Conservation (phyloP, 805 yeast species). For the Yamadazyma olivae region DNA sequence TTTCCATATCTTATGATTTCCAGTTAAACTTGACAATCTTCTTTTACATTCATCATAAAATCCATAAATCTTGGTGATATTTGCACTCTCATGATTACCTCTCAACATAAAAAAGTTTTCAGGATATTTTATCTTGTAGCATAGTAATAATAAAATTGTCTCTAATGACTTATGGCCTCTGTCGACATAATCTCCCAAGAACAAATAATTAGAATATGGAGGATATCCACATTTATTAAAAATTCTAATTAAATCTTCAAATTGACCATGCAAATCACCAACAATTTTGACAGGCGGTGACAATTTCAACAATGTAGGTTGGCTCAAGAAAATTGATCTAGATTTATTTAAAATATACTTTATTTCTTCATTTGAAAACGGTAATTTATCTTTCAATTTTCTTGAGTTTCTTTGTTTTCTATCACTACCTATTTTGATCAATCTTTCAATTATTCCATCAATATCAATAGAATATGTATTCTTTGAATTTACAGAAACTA, state of each 20-base stretch:
- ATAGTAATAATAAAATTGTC: conserved; percentile 48
- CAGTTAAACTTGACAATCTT: conserved; percentile 33
- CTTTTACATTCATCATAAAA: conserved; percentile 62
- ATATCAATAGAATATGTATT: conserved; percentile 42
- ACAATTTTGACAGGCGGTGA: conserved; percentile 81
- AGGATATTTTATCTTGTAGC: conserved; percentile 56
- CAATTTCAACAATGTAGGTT: conserved; percentile 61
- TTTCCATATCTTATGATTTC: conserved; percentile 47
- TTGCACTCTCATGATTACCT: conserved; percentile 60
- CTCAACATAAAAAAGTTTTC: conserved; percentile 59
- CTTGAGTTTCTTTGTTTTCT: conserved; percentile 23
- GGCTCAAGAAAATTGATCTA: conserved; percentile 57
- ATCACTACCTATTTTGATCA: conserved; percentile 47
- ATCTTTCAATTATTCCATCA: conserved; percentile 60
- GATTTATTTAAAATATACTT: conserved; percentile 56
- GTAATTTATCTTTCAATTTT: conserved; percentile 43
- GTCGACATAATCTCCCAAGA: conserved; percentile 59
- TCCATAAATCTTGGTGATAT: conserved; percentile 57
- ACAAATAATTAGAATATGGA: conserved; percentile 53
- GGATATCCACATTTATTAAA: conserved; percentile 61
- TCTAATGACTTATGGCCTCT: conserved; percentile 58
- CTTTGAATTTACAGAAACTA: conserved; percentile 6
- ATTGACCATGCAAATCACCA: conserved; percentile 79
- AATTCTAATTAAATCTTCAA: conserved; percentile 50
- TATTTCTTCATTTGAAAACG: conserved; percentile 51